Evolutionary conservation across 495 filamentous ascomycete genomes (phyloP), one percentile per base, ranked within the genome.

Genomic region (Articulospora tetracladia): DNA sequence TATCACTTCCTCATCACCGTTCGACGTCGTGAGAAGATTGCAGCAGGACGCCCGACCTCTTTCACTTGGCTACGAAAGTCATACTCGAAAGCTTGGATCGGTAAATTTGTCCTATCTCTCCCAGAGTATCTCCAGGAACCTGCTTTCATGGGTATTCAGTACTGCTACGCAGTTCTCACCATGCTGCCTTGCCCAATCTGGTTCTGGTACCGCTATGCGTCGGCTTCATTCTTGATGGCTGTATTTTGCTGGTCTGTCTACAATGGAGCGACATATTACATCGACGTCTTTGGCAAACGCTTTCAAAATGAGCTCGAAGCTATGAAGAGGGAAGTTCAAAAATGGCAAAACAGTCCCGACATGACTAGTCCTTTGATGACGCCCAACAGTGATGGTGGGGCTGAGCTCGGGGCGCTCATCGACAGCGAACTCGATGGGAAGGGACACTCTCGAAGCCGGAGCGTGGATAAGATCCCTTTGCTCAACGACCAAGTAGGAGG

Each of bases 1-100:
- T 98, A 98, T 73, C 93, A 98, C 73, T 84, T 93, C 71, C 80
- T 96, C 64, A 98, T 98, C 73, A 95, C 92, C 12, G 90, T 97
- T 41, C 86, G 94, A 23, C 87, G 92, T 8, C 86, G 89, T 8
- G 91, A 94, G 59, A 92, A 98, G 77, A 98, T 98, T 66, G 92
- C 91, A 17, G 95, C 95, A 17, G 94, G 94, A 7, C 88, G 93
- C 0, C 95, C 93, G 20, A 98, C 94, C 11, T 94, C 90, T 51
- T 98, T 96, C 72, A 98, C 95, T 59, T 98, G 95, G 95, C 84
- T 98, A 26, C 91, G 93, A 55, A 85, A 85, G 60, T 93, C 89
- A 1, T 98, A 97, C 74, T 82, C 86, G 41, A 92, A 91, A 66
- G 86, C 85, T 20, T 91, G 86, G 86, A 89, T 98, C 62, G 94